Conservation (phyloP, 306 rosid species). For the Nissolia schottii region DNA sequence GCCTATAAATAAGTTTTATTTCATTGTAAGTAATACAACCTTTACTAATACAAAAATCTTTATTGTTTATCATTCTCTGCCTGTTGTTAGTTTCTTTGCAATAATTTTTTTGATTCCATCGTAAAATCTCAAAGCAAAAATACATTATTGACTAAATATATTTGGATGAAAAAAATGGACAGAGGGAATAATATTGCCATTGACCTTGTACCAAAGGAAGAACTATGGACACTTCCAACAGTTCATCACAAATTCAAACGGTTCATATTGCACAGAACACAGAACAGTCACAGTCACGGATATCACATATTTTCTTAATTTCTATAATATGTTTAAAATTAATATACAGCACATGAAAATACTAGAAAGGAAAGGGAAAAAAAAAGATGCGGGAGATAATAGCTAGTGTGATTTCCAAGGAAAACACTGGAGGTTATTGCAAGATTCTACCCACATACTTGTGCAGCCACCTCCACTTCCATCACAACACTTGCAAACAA, state of each 20-base stretch:
- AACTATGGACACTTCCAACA: constrained; percentile 1
- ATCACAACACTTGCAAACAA: constrained; percentile 62
- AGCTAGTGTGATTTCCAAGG: constrained; percentile 48
- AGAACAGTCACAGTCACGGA: too few species aligned
- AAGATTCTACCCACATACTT: constrained; percentile 41
- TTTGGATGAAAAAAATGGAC: too few species aligned
- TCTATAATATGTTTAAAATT: background rate
- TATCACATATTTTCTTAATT: background rate
- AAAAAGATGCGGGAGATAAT: background rate
- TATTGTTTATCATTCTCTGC: too few species aligned
- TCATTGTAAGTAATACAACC: too few species aligned
- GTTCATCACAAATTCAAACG: background rate
- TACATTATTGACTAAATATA: too few species aligned
- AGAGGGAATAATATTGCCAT: background rate
- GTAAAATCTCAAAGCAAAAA: too few species aligned
- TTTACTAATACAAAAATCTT: too few species aligned
- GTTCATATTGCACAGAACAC: constrained; percentile 16
- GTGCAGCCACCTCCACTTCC: constrained; percentile 38
- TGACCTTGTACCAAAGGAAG: background rate
- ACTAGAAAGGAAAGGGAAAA: background rate
- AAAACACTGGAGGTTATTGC: constrained; percentile 41
- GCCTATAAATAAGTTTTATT: too few species aligned
- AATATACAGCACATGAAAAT: background rate
- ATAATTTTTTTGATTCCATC: too few species aligned
- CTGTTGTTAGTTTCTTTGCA: too few species aligned